Evolutionary conservation across 2,329 filamentous ascomycete genomes (phyloP), one percentile per base, ranked within the genome.

Genomic region (Ophiocordyceps polyrhachis-furcata): DNA sequence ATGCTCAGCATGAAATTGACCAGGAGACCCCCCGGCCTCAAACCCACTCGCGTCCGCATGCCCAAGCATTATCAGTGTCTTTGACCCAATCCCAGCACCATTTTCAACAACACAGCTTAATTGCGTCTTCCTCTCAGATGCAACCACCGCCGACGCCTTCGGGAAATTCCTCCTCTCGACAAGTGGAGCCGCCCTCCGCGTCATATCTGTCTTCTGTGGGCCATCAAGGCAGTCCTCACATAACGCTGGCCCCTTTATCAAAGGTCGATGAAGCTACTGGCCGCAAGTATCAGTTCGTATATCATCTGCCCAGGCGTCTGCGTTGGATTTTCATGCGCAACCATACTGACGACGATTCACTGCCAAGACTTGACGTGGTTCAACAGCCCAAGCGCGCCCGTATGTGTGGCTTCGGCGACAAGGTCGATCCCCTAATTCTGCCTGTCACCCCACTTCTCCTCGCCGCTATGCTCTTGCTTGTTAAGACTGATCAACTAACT

Each of bases 401-500:
- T 49, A 96, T 96, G 91, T 98, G 91, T 66, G 91, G 91, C 8
- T 98, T 96, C 65, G 91, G 91, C 49, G 91, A 98, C 68, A 98
- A 96, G 74, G 85, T 91, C 65, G 54, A 46, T 47, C 19, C 43
- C 28, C 42, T n/a, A 25, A 17, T 29, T 14, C 28, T 2, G 25
- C 19, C 4, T 15, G 29, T 20, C 23, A 15, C 40, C 42, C 19
- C 12, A 17, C 4, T 17, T 31, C 9, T 11, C 17, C 6, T 23
- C 21, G 21, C 21, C 21, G 6, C 21, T 23, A 23, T 6, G 35
- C n/a, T 19, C 2, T 38, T 19, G n/a, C 19, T n/a, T n/a, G n/a
- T n/a, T n/a, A n/a, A n/a, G 9, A 32, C 28, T 21, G 7, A 4
- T 44, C 25, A 4, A 31, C 45, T 47, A 21, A 51, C 29, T 7